Conservation (phyloP, 2,329 filamentous ascomycete genomes). For the Dactylellina cionopaga region DNA sequence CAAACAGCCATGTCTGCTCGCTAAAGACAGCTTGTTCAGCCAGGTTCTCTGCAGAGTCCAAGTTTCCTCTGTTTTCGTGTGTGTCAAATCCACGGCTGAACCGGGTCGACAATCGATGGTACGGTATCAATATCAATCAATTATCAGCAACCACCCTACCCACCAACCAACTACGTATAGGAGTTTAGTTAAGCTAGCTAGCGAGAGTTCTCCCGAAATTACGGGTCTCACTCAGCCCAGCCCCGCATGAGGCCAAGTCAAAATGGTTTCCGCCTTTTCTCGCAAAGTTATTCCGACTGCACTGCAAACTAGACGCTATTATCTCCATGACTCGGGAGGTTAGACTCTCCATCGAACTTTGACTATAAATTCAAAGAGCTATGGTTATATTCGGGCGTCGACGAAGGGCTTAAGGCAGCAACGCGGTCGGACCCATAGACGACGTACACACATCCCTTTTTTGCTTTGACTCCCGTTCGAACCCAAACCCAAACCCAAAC, state of each 20-base stretch:
- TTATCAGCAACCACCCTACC: too few species aligned
- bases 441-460: conserved; percentile 23
- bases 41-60: background rate
- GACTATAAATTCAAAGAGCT: background rate
- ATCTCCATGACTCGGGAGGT: conserved; percentile 32
- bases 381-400: background rate
- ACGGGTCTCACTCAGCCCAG: conserved; percentile 20
- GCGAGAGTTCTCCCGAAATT: conserved; percentile 52
- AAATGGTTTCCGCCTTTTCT: too few species aligned
- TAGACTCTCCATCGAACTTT: too few species aligned
- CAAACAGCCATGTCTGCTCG: conserved; percentile 19
- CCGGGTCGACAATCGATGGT: conserved; percentile 12
- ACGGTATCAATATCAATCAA: too few species aligned
- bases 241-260: too few species aligned
- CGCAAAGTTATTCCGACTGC: conserved; percentile 2
- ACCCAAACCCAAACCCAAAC: too few species aligned
- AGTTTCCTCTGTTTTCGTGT: background rate
- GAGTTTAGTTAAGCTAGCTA: too few species aligned
- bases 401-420: conserved; percentile 42
- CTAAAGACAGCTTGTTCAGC: background rate
- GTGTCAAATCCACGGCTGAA: conserved; percentile 3
- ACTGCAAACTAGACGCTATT: background rate
- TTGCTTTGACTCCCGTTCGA: conserved; percentile 38
- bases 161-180: too few species aligned
- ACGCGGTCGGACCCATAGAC: conserved; percentile 20